Evolutionary conservation across 805 yeast species (phyloP), one percentile per base, ranked within the genome.

Genomic region (Candida ponderosae): DNA sequence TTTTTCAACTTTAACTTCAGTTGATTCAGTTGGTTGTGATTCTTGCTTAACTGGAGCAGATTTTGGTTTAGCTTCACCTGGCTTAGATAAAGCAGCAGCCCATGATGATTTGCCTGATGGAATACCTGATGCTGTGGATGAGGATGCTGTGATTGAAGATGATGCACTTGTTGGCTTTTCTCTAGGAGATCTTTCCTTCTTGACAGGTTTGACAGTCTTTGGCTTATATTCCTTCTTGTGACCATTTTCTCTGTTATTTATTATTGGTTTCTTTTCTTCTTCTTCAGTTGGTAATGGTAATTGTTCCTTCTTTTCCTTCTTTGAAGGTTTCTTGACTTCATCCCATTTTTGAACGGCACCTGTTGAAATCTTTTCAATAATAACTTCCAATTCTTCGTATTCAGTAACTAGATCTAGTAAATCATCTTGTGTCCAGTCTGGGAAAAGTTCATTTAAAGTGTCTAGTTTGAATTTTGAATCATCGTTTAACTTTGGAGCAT

Each of bases 311-410:
- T 66, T 65, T 60, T 75, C 63, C 71, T 73, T 74, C 59, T 79
- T 82, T 33, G 72, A 51, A 21, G 71, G 71, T 51, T 68, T 83
- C 61, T 79, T 80, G 45, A 86, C 95, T 50, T 89, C 93, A 56
- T 87, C 97, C 96, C 97, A 90, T 62, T 83, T 86, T 48, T 82
- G 72, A 29, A 86, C 94, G 52, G 83, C 82, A 47, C 96, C 95
- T 43, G 87, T 84, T 40, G 94, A 80, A 61, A 93, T 89, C 59
- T 87, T 80, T 54, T 82, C 89, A 45, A 86, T 81, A 46, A 93
- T 85, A 32, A 74, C 71, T 55, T 82, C 94, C 47, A 88, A 68
- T 56, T 83, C 88, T 44, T 78, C 69, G 45, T 81, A 74, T 62
- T 93, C 97, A 40, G 70, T 68, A 49, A 89, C 77, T 41, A 87